phyloP scores from a whole-genome alignment of 176 grass and related monocot species.

The Cocos nucifera region DNA sequence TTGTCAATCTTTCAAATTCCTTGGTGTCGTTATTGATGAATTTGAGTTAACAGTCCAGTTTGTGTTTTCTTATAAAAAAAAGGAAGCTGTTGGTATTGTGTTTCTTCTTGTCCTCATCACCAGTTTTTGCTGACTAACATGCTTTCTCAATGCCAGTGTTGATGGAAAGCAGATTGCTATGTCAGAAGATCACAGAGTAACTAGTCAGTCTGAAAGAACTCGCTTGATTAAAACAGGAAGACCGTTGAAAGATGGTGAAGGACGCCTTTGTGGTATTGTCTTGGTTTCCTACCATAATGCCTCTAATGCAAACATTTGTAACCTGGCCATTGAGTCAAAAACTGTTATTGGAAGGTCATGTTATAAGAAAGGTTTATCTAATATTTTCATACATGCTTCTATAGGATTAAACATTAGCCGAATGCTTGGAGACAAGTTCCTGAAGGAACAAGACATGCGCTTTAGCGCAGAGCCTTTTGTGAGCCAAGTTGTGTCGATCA shows the following conservation, averaged over 20 bases:
- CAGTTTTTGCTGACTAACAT: no score
- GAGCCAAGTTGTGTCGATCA: conserved; percentile 48
- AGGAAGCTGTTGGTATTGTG: no score
- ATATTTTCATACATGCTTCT: neutral
- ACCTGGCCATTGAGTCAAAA: no score
- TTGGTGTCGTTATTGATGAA: no score
- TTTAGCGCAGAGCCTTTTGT: conserved; percentile 84
- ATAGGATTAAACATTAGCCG: conserved; percentile 75
- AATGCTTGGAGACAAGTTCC: conserved; percentile 82
- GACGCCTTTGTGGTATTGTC: conserved; percentile 44
- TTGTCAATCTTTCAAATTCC: no score
- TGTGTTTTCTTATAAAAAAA: no score
- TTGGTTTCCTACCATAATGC: neutral
- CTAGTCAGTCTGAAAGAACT: conserved; percentile 47
- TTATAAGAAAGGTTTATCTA: no score
- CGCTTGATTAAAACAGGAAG: conserved; percentile 59
- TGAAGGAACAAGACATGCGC: conserved; percentile 69
- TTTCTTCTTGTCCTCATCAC: no score
- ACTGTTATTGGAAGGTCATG: no score
- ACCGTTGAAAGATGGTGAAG: conserved; percentile 68
- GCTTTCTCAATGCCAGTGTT: conserved; percentile 25
- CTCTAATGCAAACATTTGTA: no score
- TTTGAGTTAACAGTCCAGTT: no score
- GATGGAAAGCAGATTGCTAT: conserved; percentile 46
- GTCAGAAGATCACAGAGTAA: conserved; percentile 81